phyloP scores from a whole-genome alignment of 345 rosid genomes.

The Passiflora organensis region DNA sequence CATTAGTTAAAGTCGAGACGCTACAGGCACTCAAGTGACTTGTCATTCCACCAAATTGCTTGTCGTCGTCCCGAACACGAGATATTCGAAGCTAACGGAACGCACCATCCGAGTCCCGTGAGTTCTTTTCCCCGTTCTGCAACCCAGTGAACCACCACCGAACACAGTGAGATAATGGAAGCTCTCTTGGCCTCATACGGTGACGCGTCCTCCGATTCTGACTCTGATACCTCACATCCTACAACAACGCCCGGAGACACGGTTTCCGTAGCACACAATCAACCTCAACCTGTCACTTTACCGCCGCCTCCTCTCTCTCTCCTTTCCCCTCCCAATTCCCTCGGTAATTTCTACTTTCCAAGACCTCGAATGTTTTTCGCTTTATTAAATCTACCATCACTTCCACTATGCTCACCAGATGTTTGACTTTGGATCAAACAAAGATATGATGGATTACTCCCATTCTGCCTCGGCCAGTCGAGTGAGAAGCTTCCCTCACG shows the following conservation, averaged over 20 bases:
- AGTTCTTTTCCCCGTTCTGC: too few relatives aligned
- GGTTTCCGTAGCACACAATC: constrained; percentile 4
- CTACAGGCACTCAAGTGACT: too few relatives aligned
- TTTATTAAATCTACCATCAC: too few relatives aligned
- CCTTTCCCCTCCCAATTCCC: constrained; percentile 48
- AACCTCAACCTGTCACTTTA: constrained; percentile 16
- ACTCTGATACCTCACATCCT: constrained; percentile 21
- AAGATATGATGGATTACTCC: constrained; percentile 30
- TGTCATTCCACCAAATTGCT: too few relatives aligned
- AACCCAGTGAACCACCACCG: too few relatives aligned
- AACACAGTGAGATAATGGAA: constrained; percentile 38
- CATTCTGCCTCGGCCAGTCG: constrained; percentile 40
- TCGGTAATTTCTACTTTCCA: constrained; percentile 21
- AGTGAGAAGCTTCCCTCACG: constrained; percentile 78
- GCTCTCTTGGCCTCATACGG: constrained; percentile 63
- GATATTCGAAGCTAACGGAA: too few relatives aligned
- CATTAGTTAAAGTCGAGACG: too few relatives aligned
- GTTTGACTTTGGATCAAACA: constrained; percentile 13
- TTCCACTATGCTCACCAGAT: constrained; percentile 10
- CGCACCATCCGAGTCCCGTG: too few relatives aligned
- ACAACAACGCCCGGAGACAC: neutral
- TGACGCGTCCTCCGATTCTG: constrained; percentile 49
- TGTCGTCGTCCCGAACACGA: too few relatives aligned
- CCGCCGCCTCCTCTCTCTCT: constrained; percentile 84
- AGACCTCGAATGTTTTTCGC: neutral